Percentiles rank a stretch among this genome's conserved stretches.
phyloP scores from a whole-genome alignment of 1,284 basidiomycete genomes.

The Pseudozyma hubeiensis region DNA sequence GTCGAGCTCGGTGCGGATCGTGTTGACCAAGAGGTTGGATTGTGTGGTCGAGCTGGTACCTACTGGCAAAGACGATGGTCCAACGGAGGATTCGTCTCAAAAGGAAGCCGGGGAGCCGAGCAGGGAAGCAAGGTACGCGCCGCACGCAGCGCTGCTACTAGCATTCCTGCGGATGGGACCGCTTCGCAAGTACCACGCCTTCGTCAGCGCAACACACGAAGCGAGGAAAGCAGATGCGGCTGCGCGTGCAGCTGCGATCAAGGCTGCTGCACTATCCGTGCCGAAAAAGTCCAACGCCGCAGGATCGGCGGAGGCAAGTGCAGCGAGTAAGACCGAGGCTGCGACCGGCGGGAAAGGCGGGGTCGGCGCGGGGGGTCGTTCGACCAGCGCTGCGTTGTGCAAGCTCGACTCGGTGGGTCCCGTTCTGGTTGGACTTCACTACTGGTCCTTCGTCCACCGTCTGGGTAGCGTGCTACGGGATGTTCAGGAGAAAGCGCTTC shows the following conservation, averaged over 20 bases:
- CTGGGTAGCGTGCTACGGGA: slow-evolving; percentile 7
- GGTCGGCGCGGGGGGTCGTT: slow-evolving; percentile 15
- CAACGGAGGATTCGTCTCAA: neutral
- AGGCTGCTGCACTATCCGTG: slow-evolving; percentile 14
- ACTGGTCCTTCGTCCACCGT: slow-evolving; percentile 42
- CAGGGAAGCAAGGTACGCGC: slow-evolving; percentile 16
- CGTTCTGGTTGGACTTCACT: slow-evolving; percentile 32
- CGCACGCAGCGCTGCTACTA: slow-evolving; percentile 24
- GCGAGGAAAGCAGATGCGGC: slow-evolving; percentile 18
- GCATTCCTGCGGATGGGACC: slow-evolving; percentile 38
- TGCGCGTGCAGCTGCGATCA: slow-evolving; percentile 16
- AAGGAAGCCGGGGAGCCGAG: neutral
- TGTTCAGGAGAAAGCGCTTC: neutral
- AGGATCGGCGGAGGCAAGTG: neutral
- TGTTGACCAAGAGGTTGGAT: slow-evolving; percentile 37
- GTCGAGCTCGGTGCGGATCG: slow-evolving; percentile 36
- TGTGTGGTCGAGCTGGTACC: slow-evolving; percentile 37
- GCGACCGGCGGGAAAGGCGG: slow-evolving; percentile 8
- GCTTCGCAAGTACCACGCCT: slow-evolving; percentile 36
- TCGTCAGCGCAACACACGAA: neutral
- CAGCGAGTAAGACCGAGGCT: neutral
- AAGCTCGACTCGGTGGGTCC: slow-evolving; percentile 29
- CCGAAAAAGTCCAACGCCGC: slow-evolving; percentile 17
- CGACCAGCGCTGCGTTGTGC: slow-evolving; percentile 9
- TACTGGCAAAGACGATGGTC: neutral